Percentiles rank a stretch among this genome's conserved stretches.
These are phyloP conservation scores for Bifiguratus adelaidae DNA, from an alignment of 192 early-diverging fungal species.

Conservation along the genomic window DNA sequence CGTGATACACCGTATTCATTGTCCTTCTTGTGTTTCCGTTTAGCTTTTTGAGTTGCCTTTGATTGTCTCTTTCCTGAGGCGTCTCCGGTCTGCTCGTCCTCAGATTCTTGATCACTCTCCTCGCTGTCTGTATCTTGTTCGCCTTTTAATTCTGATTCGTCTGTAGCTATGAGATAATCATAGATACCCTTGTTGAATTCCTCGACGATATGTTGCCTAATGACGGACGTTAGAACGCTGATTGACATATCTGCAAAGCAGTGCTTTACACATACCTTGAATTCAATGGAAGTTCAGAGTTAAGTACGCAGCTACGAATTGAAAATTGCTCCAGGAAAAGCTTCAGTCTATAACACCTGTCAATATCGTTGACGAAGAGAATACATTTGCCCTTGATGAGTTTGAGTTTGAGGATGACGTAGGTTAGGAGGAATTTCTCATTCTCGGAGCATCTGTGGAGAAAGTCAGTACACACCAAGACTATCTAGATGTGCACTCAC, in stretches of 20 bases:
- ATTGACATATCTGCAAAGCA: too few relatives aligned
- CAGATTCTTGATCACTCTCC: constrained; percentile 30
- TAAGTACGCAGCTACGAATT: constrained; percentile 81
- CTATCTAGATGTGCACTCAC: constrained; percentile 10
- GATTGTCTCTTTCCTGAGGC: constrained; percentile 14
- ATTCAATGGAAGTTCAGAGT: constrained; percentile 91
- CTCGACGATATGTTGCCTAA: constrained; percentile 86
- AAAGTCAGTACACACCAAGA: neutral
- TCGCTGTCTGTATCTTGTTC: constrained; percentile 54
- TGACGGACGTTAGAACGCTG: too few relatives aligned
- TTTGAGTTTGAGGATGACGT: constrained; percentile 83
- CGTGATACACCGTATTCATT: constrained; percentile 92
- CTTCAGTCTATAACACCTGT: constrained; percentile 83
- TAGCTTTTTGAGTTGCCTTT: constrained; percentile 11
- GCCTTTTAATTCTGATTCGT: constrained; percentile 66
- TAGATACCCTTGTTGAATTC: constrained; percentile 97
- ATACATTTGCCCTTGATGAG: constrained; percentile 87
- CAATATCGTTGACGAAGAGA: constrained; percentile 94
- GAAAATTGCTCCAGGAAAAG: constrained; percentile 97
- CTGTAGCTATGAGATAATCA: constrained; percentile 93
- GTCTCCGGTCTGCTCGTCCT: constrained; percentile 10
- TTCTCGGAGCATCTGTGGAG: constrained; percentile 48
- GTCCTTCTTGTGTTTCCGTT: constrained; percentile 42
- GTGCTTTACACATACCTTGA: constrained; percentile 34
- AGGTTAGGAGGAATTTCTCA: constrained; percentile 83